Percentiles rank a stretch among this genome's conserved stretches.
phyloP scores from a whole-genome alignment of 2,329 filamentous ascomycete species.

The Cladosporium sp. region DNA sequence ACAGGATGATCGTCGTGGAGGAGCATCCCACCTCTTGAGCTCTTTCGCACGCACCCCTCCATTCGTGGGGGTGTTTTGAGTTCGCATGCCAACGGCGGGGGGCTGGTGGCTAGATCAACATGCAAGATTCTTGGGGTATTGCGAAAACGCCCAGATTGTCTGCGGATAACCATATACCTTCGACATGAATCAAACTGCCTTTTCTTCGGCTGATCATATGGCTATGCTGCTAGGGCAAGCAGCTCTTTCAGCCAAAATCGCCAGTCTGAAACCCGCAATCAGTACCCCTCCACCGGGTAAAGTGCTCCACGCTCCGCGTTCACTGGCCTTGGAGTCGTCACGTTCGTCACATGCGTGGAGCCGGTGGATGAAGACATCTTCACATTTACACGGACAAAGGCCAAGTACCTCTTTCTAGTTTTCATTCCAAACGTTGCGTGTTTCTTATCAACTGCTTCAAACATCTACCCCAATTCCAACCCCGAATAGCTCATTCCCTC shows the following conservation, averaged over 20 bases:
- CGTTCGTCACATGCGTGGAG: constrained; percentile 13
- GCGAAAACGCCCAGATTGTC: neutral
- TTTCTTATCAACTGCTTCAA: neutral
- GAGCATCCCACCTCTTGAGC: neutral
- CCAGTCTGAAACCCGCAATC: constrained; percentile 3
- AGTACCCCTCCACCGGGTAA: neutral
- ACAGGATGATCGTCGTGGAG: neutral
- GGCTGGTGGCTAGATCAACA: neutral
- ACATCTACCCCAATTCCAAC: neutral
- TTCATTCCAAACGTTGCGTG: neutral
- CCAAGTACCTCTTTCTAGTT: constrained; percentile 7
- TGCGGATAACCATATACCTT: neutral
- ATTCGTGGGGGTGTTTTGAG: constrained; percentile 7
- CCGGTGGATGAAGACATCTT: constrained; percentile 11
- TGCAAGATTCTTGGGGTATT: neutral
- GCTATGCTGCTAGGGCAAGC: neutral
- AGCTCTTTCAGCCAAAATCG: neutral
- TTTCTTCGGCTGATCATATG: neutral
- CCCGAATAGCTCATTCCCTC: neutral
- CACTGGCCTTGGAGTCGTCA: constrained; percentile 7
- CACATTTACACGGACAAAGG: constrained; percentile 10
- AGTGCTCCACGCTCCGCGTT: constrained; percentile 6
- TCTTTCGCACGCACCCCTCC: neutral
- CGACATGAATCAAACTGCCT: neutral
- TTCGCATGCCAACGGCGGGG: constrained; percentile 12